A percentile compares a stretch with the other conserved stretches of the same genome.
These are phyloP conservation scores for Termitomyces bulborhizus DNA, from an alignment of 768 basidiomycete species.

Conservation along the genomic window DNA sequence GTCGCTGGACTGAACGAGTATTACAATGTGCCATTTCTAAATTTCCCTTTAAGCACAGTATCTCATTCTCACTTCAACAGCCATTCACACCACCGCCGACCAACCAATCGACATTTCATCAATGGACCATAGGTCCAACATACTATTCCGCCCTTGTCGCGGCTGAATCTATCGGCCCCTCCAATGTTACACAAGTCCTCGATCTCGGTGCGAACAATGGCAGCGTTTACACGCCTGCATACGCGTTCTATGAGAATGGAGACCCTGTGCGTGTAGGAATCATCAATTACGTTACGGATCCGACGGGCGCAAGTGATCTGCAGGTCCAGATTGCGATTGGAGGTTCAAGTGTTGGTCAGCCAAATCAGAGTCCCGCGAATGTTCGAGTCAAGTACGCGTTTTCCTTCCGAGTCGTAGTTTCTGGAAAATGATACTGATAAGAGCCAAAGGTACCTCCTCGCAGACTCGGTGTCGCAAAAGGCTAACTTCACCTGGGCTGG, in stretches of 20 bases:
- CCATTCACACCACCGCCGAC: slow-evolving; percentile 54
- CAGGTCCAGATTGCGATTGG: slow-evolving; percentile 45
- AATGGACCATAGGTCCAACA: slow-evolving; percentile 74
- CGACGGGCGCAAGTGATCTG: slow-evolving; percentile 49
- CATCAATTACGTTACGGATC: slow-evolving; percentile 67
- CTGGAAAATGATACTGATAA: background rate
- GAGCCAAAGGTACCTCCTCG: slow-evolving; percentile 42
- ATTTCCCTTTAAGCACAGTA: slow-evolving; percentile 21
- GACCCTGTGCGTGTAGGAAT: slow-evolving; percentile 54
- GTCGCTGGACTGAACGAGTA: slow-evolving; percentile 58
- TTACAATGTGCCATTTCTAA: slow-evolving; percentile 53
- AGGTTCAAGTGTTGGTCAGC: slow-evolving; percentile 31
- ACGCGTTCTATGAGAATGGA: slow-evolving; percentile 71
- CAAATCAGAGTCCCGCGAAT: slow-evolving; percentile 31
- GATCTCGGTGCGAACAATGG: slow-evolving; percentile 52
- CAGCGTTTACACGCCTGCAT: slow-evolving; percentile 55
- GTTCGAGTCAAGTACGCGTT: slow-evolving; percentile 54
- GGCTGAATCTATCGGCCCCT: slow-evolving; percentile 62
- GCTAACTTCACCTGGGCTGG: slow-evolving; percentile 59
- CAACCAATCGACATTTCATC: slow-evolving; percentile 50
- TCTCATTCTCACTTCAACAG: slow-evolving; percentile 33
- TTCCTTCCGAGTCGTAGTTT: background rate
- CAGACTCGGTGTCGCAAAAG: slow-evolving; percentile 44
- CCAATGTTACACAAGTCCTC: slow-evolving; percentile 55
- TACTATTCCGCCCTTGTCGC: slow-evolving; percentile 71